A percentile compares a stretch with the other conserved stretches of the same genome.
Conservation (phyloP, 2,329 filamentous ascomycete species). For the Amauroascus verrucosus region DNA sequence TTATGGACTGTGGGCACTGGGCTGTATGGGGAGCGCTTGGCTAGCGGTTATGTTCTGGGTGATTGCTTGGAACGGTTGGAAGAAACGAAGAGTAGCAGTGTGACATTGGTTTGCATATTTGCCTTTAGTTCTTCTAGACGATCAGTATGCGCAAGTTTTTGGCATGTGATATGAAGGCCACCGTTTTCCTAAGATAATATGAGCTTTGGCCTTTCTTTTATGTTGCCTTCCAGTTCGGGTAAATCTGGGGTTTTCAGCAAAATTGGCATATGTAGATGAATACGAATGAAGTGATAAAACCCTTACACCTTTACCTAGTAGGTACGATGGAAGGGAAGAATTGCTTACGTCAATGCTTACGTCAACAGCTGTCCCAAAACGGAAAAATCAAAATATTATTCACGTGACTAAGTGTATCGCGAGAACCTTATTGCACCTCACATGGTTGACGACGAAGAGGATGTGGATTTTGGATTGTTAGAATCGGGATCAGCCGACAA, state of each 20-base stretch:
- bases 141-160: neutral
- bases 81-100: constrained; percentile 61
- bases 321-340: neutral
- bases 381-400: neutral
- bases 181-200: neutral
- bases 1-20: constrained; percentile 86
- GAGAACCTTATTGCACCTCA: neutral
- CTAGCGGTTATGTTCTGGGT: constrained; percentile 60
- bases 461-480: too few species aligned
- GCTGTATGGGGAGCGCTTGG: constrained; percentile 59
- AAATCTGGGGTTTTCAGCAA: too few species aligned
- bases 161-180: neutral
- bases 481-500: too few species aligned
- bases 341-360: neutral
- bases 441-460: too few species aligned
- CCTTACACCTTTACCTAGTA: neutral
- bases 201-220: neutral
- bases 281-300: neutral
- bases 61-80: constrained; percentile 83
- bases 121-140: neutral
- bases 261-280: neutral
- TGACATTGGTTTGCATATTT: constrained; percentile 20
- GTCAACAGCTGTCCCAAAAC: neutral
- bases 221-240: too few species aligned
- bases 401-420: neutral